phyloP scores from a whole-genome alignment of 2,329 filamentous ascomycete species.

The Fusarium continuum region DNA sequence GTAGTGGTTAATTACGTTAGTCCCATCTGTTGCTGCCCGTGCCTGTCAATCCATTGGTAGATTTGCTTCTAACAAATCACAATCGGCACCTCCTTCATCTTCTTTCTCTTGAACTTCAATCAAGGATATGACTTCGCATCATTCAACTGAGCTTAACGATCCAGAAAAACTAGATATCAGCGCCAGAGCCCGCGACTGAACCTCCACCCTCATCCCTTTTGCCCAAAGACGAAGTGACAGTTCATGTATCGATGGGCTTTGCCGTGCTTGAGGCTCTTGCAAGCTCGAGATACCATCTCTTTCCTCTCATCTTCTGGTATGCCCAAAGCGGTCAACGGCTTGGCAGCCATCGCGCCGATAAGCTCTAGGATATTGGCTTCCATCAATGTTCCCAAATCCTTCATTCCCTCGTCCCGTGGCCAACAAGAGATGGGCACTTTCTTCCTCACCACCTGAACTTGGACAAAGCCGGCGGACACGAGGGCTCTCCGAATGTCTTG shows the following conservation, averaged over 20 bases:
- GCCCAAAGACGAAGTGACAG: constrained; percentile 54
- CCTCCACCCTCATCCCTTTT: constrained; percentile 47
- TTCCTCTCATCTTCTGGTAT: constrained; percentile 48
- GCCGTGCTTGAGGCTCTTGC: constrained; percentile 48
- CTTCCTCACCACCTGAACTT: constrained; percentile 54
- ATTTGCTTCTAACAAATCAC: background rate
- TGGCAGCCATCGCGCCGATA: constrained; percentile 54
- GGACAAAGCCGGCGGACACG: constrained; percentile 54
- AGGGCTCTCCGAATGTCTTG: constrained; percentile 50
- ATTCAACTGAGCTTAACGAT: background rate
- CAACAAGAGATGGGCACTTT: constrained; percentile 59
- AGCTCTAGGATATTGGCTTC: constrained; percentile 53
- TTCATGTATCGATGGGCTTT: constrained; percentile 56
- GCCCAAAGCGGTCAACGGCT: constrained; percentile 53
- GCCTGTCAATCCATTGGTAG: too few relatives aligned
- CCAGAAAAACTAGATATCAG: background rate
- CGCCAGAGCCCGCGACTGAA: background rate
- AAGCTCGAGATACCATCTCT: constrained; percentile 46
- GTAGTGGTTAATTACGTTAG: too few relatives aligned
- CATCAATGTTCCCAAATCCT: constrained; percentile 57
- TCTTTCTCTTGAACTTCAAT: background rate
- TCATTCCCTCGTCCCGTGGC: constrained; percentile 52
- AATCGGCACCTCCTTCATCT: background rate
- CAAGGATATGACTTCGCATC: background rate
- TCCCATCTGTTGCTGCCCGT: too few relatives aligned